Conservation (phyloP, 1,284 basidiomycete genomes). For the Marasmius fiardii region DNA sequence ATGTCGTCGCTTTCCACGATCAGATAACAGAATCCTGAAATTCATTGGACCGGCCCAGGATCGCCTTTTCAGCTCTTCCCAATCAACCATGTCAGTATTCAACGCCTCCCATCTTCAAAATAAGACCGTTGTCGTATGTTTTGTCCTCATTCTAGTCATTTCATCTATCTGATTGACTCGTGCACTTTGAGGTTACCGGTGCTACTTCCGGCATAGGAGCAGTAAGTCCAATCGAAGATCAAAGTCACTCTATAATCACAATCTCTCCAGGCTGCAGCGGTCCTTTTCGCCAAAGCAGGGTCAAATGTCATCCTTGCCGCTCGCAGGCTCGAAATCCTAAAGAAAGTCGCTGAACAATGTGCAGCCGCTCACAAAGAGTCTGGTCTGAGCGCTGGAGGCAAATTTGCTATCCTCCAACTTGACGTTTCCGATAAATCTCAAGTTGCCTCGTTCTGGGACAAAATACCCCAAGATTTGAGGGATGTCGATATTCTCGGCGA, state of each 20-base stretch:
- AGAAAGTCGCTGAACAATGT: slow-evolving; percentile 65
- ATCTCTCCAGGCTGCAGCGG: slow-evolving; percentile 64
- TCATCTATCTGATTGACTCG: slow-evolving; percentile 5
- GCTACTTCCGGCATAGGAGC: slow-evolving; percentile 68
- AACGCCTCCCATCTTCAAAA: slow-evolving; percentile 72
- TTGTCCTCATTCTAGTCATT: slow-evolving; percentile 35
- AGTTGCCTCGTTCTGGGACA: slow-evolving; percentile 62
- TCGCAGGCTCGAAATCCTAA: slow-evolving; percentile 62
- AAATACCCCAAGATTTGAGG: slow-evolving; percentile 64
- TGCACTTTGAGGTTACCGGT: slow-evolving; percentile 29
- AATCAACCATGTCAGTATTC: slow-evolving; percentile 67
- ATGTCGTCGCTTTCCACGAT: slow-evolving; percentile 5
- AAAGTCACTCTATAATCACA: slow-evolving; percentile 2
- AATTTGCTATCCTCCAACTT: slow-evolving; percentile 62
- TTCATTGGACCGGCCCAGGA: slow-evolving; percentile 4
- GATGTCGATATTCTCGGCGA: slow-evolving; percentile 74
- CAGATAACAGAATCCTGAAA: slow-evolving; percentile 12
- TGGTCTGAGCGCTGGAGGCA: slow-evolving; percentile 68
- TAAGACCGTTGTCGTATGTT: slow-evolving; percentile 78
- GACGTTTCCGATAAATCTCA: slow-evolving; percentile 76
- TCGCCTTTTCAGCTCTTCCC: slow-evolving; percentile 9
- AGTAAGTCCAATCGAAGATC: slow-evolving; percentile 29
- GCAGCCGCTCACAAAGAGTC: slow-evolving; percentile 67
- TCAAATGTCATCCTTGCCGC: slow-evolving; percentile 77
- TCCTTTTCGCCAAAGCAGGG: slow-evolving; percentile 84